Evolutionary conservation across 1,284 basidiomycete species (phyloP).

Genomic region (Fomitopsis betulina): DNA sequence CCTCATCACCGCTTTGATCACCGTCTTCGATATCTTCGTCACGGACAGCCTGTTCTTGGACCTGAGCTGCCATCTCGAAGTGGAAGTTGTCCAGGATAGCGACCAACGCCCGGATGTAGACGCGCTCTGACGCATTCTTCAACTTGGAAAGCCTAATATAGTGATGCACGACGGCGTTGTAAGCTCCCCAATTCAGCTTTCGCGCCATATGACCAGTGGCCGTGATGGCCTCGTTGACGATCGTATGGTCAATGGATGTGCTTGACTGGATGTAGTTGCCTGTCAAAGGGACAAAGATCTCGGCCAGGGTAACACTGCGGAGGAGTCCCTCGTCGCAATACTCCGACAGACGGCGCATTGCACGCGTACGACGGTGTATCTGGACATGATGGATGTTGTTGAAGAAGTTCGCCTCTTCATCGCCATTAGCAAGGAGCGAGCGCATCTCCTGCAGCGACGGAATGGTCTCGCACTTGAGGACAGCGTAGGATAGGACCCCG

Average conservation of each 20-base stretch:
- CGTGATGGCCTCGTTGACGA: conserved; percentile 87
- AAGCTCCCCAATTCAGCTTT: conserved; percentile 81
- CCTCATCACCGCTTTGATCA: conserved; percentile 22
- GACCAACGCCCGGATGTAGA: conserved; percentile 86
- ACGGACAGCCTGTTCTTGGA: not conserved
- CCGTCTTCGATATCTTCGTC: conserved; percentile 29
- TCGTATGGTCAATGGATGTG: conserved; percentile 79
- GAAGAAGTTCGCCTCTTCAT: conserved; percentile 97
- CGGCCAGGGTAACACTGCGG: conserved; percentile 71
- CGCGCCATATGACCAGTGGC: conserved; percentile 75
- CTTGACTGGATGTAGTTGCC: conserved; percentile 77
- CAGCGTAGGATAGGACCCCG: conserved; percentile 74
- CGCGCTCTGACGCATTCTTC: conserved; percentile 74
- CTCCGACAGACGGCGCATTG: conserved; percentile 83
- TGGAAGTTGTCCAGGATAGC: conserved; percentile 90
- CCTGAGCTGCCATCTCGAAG: conserved; percentile 66
- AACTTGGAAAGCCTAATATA: conserved; percentile 76
- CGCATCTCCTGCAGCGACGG: conserved; percentile 73
- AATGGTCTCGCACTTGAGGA: conserved; percentile 63
- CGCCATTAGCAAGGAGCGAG: conserved; percentile 81
- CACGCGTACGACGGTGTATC: conserved; percentile 85
- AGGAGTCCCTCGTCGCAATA: conserved; percentile 70
- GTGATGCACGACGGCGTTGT: conserved; percentile 78
- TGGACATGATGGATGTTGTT: conserved; percentile 96
- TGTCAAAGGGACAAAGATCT: conserved; percentile 86